These are phyloP conservation scores for Tylopilus balloui DNA, from an alignment of 768 basidiomycete genomes.

Conservation along the genomic window DNA sequence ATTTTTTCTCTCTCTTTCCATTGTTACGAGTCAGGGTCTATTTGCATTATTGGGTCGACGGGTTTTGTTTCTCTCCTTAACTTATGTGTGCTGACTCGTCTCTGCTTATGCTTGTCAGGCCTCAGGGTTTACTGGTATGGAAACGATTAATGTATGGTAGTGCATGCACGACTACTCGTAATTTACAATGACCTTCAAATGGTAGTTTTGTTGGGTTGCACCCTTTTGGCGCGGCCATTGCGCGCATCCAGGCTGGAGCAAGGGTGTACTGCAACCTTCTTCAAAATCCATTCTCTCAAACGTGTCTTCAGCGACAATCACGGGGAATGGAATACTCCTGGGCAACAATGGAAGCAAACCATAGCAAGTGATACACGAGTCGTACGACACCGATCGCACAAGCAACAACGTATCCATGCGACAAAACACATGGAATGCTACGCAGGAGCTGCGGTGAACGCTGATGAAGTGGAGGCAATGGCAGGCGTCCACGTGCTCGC, in stretches of 20 bases:
- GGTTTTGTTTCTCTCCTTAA: constrained; percentile 9
- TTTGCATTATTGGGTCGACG: constrained; percentile 11
- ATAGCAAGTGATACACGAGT: constrained; percentile 17
- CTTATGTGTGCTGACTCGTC: constrained; percentile 20
- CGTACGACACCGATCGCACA: constrained; percentile 14
- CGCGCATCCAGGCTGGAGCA: neutral
- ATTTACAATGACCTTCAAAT: constrained; percentile 14
- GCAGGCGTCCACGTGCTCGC: constrained; percentile 15
- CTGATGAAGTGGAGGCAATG: constrained; percentile 12
- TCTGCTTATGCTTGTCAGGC: constrained; percentile 11
- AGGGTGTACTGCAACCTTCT: neutral
- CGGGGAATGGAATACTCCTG: constrained; percentile 12
- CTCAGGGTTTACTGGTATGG: constrained; percentile 22
- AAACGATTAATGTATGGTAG: constrained; percentile 27
- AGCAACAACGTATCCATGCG: constrained; percentile 10
- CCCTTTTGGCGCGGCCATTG: neutral
- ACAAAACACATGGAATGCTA: constrained; percentile 25
- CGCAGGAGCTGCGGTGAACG: constrained; percentile 11
- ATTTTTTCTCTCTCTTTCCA: constrained; percentile 2
- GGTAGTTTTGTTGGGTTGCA: constrained; percentile 5
- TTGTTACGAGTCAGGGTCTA: neutral
- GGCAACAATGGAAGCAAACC: constrained; percentile 25
- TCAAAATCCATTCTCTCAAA: constrained; percentile 10
- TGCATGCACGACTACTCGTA: constrained; percentile 17
- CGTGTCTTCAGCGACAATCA: constrained; percentile 15